Base-by-base conservation (phyloP, 306 rosid genomes). In the Psophocarpus tetragonolobus region DNA sequence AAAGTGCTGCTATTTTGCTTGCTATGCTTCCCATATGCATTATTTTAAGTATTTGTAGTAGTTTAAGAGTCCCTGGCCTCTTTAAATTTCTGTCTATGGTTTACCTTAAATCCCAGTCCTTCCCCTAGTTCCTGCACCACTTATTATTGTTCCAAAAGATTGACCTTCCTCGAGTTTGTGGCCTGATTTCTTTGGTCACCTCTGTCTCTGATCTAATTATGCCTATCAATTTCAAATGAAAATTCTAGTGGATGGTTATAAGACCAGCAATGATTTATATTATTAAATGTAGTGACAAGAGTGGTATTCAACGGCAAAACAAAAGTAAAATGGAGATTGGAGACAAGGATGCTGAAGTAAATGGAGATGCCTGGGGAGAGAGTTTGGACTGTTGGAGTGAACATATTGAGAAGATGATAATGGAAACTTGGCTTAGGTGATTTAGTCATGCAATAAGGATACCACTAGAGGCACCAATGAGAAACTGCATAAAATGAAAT, bases 211-310 rank as follows among this genome's bases (percentile, higher is more conserved):
- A 17, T 50, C 45, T 58, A 35, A 54, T 42, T 21, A 45, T 41
- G 27, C 50, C 11, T 68, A 56, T 27, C 50, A 56, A 35, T 24
- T 68, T 78, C 27, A 17, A 18, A 56, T 68, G 60, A 42, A 57
- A 56, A 5, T 78, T 56, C 26, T 53, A 26, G 35, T 39, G 58
- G 58, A 26, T 39, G 32, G 33, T 36, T 58, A 30, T 68, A 68
- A 67, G 75, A 67, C 68, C 68, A 29, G 35, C 75, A n/a, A 35
- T 26, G 74, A 66, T 65, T 38, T 63, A 63, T 64, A 45, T 44
- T 38, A 2, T 56, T 53, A 12, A 53, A 10, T 53, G 51, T 51
- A 26, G 44, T 74, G 21, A 42, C 50, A 57, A 41, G 36, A 68
- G 69, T 68, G 38, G 45, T n/a, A 10, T 17, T 17, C 48, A 68